These are phyloP conservation scores for Hyphopichia burtonii DNA, from an alignment of 1,139 yeast species.

Conservation along the genomic window DNA sequence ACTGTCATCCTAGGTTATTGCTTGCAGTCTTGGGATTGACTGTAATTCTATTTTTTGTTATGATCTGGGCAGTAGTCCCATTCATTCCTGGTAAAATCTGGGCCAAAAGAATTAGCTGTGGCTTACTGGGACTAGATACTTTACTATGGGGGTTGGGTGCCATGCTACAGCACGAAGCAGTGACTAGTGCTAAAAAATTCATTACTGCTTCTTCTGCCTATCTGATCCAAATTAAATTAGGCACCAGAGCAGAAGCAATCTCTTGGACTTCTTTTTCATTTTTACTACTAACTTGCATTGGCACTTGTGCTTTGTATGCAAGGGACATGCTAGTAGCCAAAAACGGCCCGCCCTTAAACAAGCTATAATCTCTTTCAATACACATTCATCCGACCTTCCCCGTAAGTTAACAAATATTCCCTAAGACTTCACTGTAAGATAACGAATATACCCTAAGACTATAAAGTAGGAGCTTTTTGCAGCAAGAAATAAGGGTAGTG, in stretches of 20 bases:
- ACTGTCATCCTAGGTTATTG: slow-evolving; percentile 56
- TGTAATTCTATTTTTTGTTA: slow-evolving; percentile 36
- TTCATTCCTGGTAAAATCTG: slow-evolving; percentile 43
- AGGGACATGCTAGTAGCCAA: slow-evolving; percentile 2
- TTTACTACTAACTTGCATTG: slow-evolving; percentile 22
- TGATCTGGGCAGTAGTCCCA: slow-evolving; percentile 48
- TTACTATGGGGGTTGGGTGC: slow-evolving; percentile 69
- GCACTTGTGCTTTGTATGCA: slow-evolving; percentile 11
- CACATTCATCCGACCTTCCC: too few relatives aligned
- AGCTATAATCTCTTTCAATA: not conserved
- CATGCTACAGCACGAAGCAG: slow-evolving; percentile 66
- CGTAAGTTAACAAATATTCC: too few relatives aligned
- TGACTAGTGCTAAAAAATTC: slow-evolving; percentile 41
- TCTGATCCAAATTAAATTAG: slow-evolving; percentile 44
- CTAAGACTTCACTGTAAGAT: too few relatives aligned
- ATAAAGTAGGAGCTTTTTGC: too few relatives aligned
- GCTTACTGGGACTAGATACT: slow-evolving; percentile 36
- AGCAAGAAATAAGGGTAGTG: not conserved
- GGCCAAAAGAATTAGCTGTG: slow-evolving; percentile 31
- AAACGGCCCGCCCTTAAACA: not conserved
- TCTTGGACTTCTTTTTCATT: slow-evolving; percentile 63
- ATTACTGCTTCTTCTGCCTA: slow-evolving; percentile 54
- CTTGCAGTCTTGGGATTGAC: slow-evolving; percentile 48
- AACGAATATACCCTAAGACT: too few relatives aligned
- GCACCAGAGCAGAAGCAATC: slow-evolving; percentile 57